phyloP scores from a whole-genome alignment of 441 rosid genomes.

The Populus trichocarpa region DNA sequence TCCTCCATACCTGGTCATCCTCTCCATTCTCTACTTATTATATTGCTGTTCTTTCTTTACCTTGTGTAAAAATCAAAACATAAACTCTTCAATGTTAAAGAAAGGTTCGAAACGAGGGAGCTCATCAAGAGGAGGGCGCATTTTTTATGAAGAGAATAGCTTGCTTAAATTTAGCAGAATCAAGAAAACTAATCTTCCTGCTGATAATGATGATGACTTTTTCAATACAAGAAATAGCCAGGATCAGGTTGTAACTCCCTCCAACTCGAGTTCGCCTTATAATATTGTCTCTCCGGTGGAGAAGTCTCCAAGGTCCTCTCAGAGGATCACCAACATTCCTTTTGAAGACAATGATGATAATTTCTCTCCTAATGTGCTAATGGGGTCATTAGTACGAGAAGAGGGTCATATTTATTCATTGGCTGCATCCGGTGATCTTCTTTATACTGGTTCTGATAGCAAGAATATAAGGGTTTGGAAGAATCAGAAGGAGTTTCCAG shows the following conservation, averaged over 20 bases:
- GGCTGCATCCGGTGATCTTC: conserved; percentile 58
- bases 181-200: conserved; percentile 13
- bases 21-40: background rate
- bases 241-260: conserved; percentile 24
- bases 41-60: background rate
- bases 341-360: background rate
- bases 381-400: conserved; percentile 81
- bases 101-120: conserved; percentile 7
- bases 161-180: conserved; percentile 28
- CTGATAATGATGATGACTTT: background rate
- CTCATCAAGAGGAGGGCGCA: conserved; percentile 3
- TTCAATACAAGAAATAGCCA: conserved; percentile 7
- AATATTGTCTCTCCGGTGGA: conserved; percentile 37
- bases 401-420: conserved; percentile 84
- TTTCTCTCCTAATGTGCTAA: conserved; percentile 44
- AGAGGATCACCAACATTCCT: background rate
- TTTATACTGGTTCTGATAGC: conserved; percentile 87
- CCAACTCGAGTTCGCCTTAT: conserved; percentile 22
- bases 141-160: conserved; percentile 25
- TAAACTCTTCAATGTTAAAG: background rate
- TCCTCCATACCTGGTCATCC: background rate
- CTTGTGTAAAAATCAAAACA: background rate
- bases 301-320: conserved; percentile 65
- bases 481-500: conserved; percentile 63
- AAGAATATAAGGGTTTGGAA: conserved; percentile 92